A percentile compares a stretch with the other conserved stretches of the same genome.
Conservation (phyloP, 2,329 filamentous ascomycete genomes). For the Nemania sp. region DNA sequence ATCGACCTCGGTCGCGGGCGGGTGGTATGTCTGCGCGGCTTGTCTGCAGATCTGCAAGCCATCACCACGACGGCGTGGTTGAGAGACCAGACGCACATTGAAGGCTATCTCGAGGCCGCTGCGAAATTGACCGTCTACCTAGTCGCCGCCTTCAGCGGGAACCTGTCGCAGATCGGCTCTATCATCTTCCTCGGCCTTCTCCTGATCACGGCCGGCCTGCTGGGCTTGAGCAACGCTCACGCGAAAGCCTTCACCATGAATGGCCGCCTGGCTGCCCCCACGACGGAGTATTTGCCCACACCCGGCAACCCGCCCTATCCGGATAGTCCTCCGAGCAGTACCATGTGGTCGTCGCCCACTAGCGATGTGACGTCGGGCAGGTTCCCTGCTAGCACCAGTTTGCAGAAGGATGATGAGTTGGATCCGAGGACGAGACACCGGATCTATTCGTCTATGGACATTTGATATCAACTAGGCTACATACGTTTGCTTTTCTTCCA, state of each 20-base stretch:
- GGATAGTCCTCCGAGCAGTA: slow-evolving; percentile 27
- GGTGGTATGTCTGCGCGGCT: slow-evolving; percentile 56
- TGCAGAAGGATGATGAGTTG: slow-evolving; percentile 21
- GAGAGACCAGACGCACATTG: slow-evolving; percentile 51
- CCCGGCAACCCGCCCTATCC: slow-evolving; percentile 29
- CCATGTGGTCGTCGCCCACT: slow-evolving; percentile 28
- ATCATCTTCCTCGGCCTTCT: slow-evolving; percentile 56
- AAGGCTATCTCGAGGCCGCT: slow-evolving; percentile 55
- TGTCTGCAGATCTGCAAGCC: slow-evolving; percentile 59
- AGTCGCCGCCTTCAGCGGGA: slow-evolving; percentile 57
- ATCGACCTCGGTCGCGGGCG: slow-evolving; percentile 56
- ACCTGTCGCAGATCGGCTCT: slow-evolving; percentile 56
- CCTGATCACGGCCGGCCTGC: slow-evolving; percentile 54
- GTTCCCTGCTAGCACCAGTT: slow-evolving; percentile 8
- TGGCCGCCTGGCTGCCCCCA: slow-evolving; percentile 49
- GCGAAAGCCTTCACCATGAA: slow-evolving; percentile 54
- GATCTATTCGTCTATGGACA: not conserved
- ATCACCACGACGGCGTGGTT: slow-evolving; percentile 63
- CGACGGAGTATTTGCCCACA: slow-evolving; percentile 34
- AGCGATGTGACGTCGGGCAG: slow-evolving; percentile 30
- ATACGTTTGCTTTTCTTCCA: not conserved
- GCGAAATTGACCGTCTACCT: slow-evolving; percentile 63
- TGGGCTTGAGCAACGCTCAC: slow-evolving; percentile 58
- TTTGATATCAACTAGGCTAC: too few species aligned
- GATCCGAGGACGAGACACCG: not conserved